Evolutionary conservation across 768 basidiomycete species (phyloP).

Genomic region (Kwoniella newhampshirensis): DNA sequence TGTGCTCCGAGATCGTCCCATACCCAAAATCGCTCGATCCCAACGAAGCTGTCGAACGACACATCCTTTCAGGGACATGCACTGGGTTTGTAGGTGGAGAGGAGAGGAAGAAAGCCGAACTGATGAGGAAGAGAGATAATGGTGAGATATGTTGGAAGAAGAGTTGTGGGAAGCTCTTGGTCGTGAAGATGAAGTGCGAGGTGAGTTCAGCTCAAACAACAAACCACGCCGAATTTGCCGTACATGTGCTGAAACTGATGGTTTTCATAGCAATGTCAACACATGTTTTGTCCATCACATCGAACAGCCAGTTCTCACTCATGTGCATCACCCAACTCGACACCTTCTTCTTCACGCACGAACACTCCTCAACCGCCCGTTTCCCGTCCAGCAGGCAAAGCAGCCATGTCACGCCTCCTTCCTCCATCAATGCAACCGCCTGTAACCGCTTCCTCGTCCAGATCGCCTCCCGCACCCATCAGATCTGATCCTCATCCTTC

Average conservation of each 20-base stretch:
- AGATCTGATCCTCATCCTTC: constrained; percentile 4
- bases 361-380: constrained; percentile 26
- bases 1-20: constrained; percentile 44
- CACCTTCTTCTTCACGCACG: constrained; percentile 21
- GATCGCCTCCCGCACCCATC: constrained; percentile 8
- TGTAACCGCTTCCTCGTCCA: background rate
- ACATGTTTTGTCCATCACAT: constrained; percentile 50
- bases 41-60: constrained; percentile 46
- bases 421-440: constrained; percentile 19
- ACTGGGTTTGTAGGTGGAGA: constrained; percentile 42
- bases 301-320: constrained; percentile 43
- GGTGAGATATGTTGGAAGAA: constrained; percentile 51
- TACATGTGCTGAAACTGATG: background rate
- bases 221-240: too few relatives aligned
- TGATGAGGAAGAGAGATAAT: constrained; percentile 41
- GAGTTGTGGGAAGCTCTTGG: constrained; percentile 44
- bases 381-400: constrained; percentile 16
- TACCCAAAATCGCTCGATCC: constrained; percentile 30
- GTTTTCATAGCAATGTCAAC: constrained; percentile 32
- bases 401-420: constrained; percentile 20
- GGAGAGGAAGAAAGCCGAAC: constrained; percentile 37
- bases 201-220: constrained; percentile 29
- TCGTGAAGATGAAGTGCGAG: constrained; percentile 50
- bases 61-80: constrained; percentile 42
- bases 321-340: constrained; percentile 26